A percentile compares a stretch with the other conserved stretches of the same genome.
Evolutionary conservation across 257 asterid species (phyloP).

Genomic region (Agastache rugosa): DNA sequence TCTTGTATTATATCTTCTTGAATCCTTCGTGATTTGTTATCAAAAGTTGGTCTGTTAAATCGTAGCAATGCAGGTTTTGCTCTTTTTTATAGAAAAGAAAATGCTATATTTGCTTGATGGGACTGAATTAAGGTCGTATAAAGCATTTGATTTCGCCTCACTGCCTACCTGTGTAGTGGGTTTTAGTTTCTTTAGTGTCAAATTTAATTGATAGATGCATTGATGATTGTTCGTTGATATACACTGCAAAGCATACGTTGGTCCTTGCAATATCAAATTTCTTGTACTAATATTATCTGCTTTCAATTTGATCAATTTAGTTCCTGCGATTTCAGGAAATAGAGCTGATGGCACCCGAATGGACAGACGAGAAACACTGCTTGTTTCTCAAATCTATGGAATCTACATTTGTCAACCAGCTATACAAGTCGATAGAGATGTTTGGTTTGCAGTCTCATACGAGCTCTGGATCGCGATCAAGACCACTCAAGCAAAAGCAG

Average conservation of each 20-base stretch:
- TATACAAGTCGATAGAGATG: constrained; percentile 54
- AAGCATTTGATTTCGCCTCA: not conserved
- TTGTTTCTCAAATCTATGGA: constrained; percentile 72
- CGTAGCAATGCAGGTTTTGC: too few relatives aligned
- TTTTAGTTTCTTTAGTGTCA: not conserved
- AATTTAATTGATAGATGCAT: not conserved
- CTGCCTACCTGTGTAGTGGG: not conserved
- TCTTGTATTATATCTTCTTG: not conserved
- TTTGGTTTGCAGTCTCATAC: constrained; percentile 44
- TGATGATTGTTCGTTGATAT: constrained; percentile 7
- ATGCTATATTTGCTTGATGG: not conserved
- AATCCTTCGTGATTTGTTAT: not conserved
- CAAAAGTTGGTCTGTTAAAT: not conserved
- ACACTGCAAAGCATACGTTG: not conserved
- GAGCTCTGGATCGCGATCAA: constrained; percentile 38
- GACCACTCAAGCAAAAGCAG: constrained; percentile 42
- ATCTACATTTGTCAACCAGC: constrained; percentile 66
- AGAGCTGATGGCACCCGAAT: constrained; percentile 42
- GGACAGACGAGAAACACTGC: constrained; percentile 79
- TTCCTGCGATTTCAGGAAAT: constrained; percentile 45
- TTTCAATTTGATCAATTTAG: constrained; percentile 20
- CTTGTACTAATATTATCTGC: constrained; percentile 6
- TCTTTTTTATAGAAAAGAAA: not conserved
- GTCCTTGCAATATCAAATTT: not conserved
- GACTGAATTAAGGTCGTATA: constrained; percentile 1